A percentile compares a stretch with the other conserved stretches of the same genome.
These are phyloP conservation scores for Crithidia mellificae DNA, from an alignment of 208 protist genomes.

Conservation along the genomic window DNA sequence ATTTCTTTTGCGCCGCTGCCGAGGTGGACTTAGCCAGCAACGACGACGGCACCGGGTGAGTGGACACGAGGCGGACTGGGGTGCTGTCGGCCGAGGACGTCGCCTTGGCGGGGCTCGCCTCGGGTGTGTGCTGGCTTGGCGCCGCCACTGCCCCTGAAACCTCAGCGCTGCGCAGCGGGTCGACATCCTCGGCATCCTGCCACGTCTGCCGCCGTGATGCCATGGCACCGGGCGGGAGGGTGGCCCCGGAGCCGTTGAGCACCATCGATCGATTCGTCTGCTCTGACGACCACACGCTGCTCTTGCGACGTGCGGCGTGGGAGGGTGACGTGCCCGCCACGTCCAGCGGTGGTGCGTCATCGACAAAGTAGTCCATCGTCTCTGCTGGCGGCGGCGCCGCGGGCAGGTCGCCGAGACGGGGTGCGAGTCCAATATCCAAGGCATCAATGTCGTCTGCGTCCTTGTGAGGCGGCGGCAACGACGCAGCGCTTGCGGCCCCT, in stretches of 20 bases:
- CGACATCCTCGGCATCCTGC: background rate
- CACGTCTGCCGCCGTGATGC: slow-evolving; percentile 2
- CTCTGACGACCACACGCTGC: slow-evolving; percentile 23
- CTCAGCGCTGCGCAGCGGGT: background rate
- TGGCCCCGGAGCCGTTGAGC: slow-evolving; percentile 17
- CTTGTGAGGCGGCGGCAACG: background rate
- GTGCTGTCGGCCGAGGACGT: background rate
- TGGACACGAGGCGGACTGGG: background rate
- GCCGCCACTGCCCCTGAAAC: background rate
- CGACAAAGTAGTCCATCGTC: background rate
- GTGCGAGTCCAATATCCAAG: slow-evolving; percentile 10
- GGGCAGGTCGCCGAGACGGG: slow-evolving; percentile 8
- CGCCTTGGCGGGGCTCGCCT: background rate
- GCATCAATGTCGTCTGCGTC: slow-evolving; percentile 10
- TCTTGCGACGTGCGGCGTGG: slow-evolving; percentile 6
- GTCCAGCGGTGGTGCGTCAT: background rate
- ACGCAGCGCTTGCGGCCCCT: background rate
- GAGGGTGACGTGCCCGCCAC: background rate
- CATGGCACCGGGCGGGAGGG: background rate
- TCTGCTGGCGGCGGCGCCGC: background rate
- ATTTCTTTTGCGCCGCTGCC: background rate
- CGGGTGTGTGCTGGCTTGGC: background rate
- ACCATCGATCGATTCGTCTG: slow-evolving; percentile 12
- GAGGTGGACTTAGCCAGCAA: background rate
- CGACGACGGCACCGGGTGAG: background rate